Evolutionary conservation across 192 early-diverging fungal genomes (phyloP).

Genomic region (Geranomyces variabilis): DNA sequence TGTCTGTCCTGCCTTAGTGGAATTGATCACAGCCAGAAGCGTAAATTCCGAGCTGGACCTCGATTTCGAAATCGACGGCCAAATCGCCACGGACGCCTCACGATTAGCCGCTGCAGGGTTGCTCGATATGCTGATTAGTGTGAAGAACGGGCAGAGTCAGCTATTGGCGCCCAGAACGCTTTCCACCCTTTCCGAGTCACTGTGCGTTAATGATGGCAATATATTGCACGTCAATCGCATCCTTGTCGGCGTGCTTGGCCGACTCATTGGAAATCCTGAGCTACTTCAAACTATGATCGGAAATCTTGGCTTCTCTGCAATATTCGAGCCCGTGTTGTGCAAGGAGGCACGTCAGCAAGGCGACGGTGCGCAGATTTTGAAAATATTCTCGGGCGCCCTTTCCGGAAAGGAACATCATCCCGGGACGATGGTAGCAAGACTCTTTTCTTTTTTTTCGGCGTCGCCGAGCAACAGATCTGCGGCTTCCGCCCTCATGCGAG

Average conservation of each 20-base stretch:
- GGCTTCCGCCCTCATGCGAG: neutral
- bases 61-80: neutral
- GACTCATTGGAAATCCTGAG: slow-evolving; percentile 1
- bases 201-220: neutral
- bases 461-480: neutral
- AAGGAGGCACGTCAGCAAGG: neutral
- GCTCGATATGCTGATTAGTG: slow-evolving; percentile 2
- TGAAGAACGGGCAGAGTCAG: neutral
- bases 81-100: neutral
- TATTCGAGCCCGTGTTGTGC: slow-evolving; percentile 1
- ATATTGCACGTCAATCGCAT: neutral
- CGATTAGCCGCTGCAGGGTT: neutral
- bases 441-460: neutral
- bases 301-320: slow-evolving; percentile 5
- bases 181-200: neutral
- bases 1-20: neutral
- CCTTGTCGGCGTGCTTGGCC: neutral
- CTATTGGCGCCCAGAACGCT: slow-evolving; percentile 11
- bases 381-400: neutral
- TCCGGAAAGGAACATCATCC: neutral
- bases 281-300: neutral
- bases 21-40: neutral
- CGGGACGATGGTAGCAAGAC: neutral
- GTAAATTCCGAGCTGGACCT: neutral
- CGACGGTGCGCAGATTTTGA: neutral